Evolutionary conservation across 2,329 filamentous ascomycete species (phyloP).

Genomic region (Neofusicoccum cordaticola): DNA sequence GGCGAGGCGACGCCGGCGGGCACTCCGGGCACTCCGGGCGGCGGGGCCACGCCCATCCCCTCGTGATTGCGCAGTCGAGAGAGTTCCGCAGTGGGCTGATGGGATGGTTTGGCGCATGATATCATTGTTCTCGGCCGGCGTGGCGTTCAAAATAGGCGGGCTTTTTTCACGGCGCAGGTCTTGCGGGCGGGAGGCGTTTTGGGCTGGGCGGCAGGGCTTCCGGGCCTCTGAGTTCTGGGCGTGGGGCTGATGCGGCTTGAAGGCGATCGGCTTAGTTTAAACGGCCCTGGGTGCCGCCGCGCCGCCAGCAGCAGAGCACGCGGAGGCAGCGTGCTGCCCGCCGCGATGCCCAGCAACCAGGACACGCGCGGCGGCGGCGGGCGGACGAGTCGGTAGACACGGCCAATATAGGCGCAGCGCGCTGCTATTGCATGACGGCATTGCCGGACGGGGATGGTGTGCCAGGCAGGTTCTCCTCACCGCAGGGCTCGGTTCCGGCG

Average conservation of each 20-base stretch:
- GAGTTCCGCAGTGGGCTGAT: background rate
- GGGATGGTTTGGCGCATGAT: background rate
- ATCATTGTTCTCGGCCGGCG: background rate
- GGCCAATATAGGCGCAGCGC: background rate
- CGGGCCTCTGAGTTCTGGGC: background rate
- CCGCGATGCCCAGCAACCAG: slow-evolving; percentile 1
- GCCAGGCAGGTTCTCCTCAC: background rate
- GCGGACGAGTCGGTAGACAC: background rate
- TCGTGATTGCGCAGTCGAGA: background rate
- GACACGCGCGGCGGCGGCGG: background rate
- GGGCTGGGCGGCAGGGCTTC: background rate
- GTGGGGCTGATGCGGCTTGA: background rate
- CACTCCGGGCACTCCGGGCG: slow-evolving; percentile 29
- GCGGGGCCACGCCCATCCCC: slow-evolving; percentile 16
- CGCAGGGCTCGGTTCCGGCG: background rate
- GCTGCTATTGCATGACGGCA: background rate
- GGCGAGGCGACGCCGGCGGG: slow-evolving; percentile 27
- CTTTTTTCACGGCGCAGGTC: background rate
- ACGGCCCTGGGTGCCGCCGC: background rate
- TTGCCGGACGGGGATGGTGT: background rate
- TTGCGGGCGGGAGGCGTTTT: background rate
- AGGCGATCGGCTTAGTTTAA: background rate
- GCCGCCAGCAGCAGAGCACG: no score
- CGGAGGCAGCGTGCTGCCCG: background rate
- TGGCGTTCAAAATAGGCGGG: slow-evolving; percentile 3